Evolutionary conservation across 2,329 filamentous ascomycete genomes (phyloP).

Genomic region (Hymenoscyphus occultus): DNA sequence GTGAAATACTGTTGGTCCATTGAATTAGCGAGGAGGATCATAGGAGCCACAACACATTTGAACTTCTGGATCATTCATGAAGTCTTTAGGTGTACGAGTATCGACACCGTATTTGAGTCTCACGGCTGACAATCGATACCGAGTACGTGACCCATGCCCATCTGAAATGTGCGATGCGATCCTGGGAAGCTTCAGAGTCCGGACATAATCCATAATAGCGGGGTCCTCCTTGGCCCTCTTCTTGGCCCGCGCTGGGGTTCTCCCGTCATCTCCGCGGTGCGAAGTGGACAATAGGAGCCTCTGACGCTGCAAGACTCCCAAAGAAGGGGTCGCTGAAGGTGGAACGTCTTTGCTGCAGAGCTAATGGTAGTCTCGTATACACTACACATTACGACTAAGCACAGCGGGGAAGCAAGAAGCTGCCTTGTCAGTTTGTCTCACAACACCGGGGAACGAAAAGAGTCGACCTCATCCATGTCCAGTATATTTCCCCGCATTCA

Average conservation of each 20-base stretch:
- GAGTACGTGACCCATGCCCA: not conserved
- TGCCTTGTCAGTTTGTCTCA: not conserved
- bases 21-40: not conserved
- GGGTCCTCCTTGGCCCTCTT: not conserved
- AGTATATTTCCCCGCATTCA: not conserved
- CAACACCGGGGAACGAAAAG: not conserved
- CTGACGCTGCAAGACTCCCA: not conserved
- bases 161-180: not conserved
- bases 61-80: not conserved
- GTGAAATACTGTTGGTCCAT: not conserved
- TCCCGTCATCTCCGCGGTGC: not conserved
- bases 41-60: not conserved
- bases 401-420: not conserved
- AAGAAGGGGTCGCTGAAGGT: not conserved
- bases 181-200: not conserved
- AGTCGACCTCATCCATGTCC: not conserved
- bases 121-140: not conserved
- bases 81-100: too few relatives aligned
- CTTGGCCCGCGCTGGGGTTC: not conserved
- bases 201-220: not conserved
- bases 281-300: not conserved
- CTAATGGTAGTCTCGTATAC: too few relatives aligned
- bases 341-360: not conserved
- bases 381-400: not conserved
- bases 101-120: not conserved